phyloP scores from a whole-genome alignment of 345 rosid species.

The Pelargonium nanum region DNA sequence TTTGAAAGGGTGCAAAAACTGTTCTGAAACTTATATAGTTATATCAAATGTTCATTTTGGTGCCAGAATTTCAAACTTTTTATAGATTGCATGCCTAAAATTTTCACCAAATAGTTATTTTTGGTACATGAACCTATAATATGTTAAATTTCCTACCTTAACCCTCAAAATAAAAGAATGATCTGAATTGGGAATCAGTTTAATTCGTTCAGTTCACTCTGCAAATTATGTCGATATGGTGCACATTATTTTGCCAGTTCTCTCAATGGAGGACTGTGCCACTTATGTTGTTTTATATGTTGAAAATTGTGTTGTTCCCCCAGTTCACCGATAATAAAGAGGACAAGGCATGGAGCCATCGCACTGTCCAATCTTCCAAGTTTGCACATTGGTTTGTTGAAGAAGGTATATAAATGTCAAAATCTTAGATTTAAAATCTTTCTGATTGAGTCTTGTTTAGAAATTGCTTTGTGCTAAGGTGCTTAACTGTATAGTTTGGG shows the following conservation, averaged over 20 bases:
- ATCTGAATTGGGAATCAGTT: neutral
- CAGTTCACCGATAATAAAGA: constrained; percentile 41
- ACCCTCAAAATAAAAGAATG: too few relatives aligned
- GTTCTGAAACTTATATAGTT: too few relatives aligned
- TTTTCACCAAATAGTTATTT: too few relatives aligned
- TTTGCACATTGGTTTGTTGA: constrained; percentile 81
- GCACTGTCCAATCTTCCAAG: constrained; percentile 54
- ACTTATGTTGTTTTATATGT: neutral
- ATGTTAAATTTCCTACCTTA: too few relatives aligned
- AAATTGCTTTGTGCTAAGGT: neutral
- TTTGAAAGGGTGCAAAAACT: too few relatives aligned
- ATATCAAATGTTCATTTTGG: too few relatives aligned
- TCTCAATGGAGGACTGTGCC: neutral
- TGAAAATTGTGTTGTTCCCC: constrained; percentile 12
- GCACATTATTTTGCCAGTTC: neutral
- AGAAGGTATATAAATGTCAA: constrained; percentile 49
- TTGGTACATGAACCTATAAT: too few relatives aligned
- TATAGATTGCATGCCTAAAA: too few relatives aligned
- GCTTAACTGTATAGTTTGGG: neutral
- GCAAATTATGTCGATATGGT: neutral
- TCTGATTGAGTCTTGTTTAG: neutral
- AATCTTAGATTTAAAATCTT: constrained; percentile 4
- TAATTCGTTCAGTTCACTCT: neutral
- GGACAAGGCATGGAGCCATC: constrained; percentile 38
- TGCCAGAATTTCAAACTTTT: too few relatives aligned